phyloP scores from a whole-genome alignment of 148 eudicot species.

The Silene conica region DNA sequence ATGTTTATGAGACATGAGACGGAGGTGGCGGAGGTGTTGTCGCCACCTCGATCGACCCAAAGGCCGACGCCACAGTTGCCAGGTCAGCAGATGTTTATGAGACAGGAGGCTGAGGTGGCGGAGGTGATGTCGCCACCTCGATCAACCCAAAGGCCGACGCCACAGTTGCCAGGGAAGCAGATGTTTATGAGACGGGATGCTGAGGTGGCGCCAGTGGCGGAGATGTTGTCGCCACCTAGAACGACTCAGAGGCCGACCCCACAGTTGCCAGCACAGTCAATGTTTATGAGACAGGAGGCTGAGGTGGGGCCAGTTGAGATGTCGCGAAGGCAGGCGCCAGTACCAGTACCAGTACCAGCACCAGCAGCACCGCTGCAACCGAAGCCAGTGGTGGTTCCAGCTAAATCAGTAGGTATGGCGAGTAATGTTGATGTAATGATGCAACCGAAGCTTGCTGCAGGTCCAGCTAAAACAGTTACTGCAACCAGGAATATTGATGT shows the following conservation, averaged over 20 bases:
- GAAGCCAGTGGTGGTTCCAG: background rate
- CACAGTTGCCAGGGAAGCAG: no score
- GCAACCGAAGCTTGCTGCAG: background rate
- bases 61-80: no score
- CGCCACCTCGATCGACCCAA: no score
- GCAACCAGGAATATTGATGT: background rate
- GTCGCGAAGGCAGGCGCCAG: background rate
- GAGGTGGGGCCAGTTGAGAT: background rate
- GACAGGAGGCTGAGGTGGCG: constrained; percentile 8
- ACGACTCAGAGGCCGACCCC: no score
- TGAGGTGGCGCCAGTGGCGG: background rate
- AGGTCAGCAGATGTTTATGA: no score
- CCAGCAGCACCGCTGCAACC: no score
- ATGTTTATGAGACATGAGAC: constrained; percentile 2
- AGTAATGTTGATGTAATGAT: background rate
- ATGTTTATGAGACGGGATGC: background rate
- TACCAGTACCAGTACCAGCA: no score
- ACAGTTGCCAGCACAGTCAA: no score
- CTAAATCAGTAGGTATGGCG: background rate
- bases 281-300: constrained; percentile 4
- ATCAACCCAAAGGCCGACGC: no score
- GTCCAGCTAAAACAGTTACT: background rate
- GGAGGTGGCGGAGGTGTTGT: background rate
- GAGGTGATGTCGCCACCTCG: no score
- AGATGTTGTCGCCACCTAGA: no score